Conservation (phyloP, 1,284 basidiomycete species). For the Paramarasmius palmivorus region DNA sequence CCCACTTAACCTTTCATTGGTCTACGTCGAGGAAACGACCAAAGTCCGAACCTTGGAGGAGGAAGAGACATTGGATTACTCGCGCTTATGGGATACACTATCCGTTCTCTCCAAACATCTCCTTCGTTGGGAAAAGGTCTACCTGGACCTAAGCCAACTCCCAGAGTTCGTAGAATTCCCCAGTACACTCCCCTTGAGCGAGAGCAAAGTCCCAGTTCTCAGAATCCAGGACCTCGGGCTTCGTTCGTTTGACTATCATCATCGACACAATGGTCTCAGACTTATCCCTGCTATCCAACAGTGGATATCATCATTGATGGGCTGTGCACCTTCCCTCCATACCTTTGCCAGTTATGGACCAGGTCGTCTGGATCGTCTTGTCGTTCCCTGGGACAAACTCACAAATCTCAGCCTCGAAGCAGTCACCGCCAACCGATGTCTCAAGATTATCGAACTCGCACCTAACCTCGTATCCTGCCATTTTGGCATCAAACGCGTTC, state of each 20-base stretch:
- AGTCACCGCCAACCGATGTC: neutral
- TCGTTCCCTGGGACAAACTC: constrained; percentile 3
- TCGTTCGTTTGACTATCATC: constrained; percentile 7
- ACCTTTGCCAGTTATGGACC: constrained; percentile 3
- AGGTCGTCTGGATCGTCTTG: neutral
- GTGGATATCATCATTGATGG: constrained; percentile 6
- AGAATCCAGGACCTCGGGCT: neutral
- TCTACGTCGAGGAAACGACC: neutral
- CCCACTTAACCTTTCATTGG: constrained; percentile 8
- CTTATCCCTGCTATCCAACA: constrained; percentile 2
- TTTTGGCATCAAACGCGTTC: constrained; percentile 1
- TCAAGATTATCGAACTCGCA: constrained; percentile 3
- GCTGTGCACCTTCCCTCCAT: neutral
- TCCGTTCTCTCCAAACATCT: neutral
- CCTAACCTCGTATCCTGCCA: constrained; percentile 2
- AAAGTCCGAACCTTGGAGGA: neutral
- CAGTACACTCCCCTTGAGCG: neutral
- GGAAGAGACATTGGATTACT: neutral
- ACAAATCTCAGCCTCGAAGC: constrained; percentile 6
- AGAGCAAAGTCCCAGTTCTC: neutral
- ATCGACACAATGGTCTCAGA: neutral
- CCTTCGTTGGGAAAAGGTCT: constrained; percentile 6
- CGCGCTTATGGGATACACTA: neutral
- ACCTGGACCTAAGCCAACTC: constrained; percentile 7
- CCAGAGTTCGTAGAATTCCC: neutral